A percentile compares a stretch with the other conserved stretches of the same genome.
Evolutionary conservation across 176 grass and related monocot genomes (phyloP).

Genomic region (Phoenix roebelenii): DNA sequence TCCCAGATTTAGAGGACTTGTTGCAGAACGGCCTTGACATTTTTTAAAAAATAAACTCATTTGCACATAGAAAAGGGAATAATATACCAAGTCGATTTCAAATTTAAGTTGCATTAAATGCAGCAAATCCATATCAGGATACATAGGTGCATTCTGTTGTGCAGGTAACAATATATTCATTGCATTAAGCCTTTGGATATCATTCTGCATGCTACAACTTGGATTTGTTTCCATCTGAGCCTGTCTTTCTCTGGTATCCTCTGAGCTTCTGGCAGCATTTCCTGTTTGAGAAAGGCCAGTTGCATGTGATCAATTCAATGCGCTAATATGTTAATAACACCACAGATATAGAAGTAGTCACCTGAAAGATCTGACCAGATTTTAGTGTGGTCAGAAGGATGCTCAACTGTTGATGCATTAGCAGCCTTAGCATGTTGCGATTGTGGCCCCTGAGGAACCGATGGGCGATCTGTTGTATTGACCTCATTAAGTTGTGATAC

Average conservation of each 20-base stretch:
- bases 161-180: slow-evolving; percentile 40
- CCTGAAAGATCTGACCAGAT: slow-evolving; percentile 96
- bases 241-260: slow-evolving; percentile 34
- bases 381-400: slow-evolving; percentile 73
- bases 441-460: slow-evolving; percentile 25
- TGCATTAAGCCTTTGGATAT: slow-evolving; percentile 25
- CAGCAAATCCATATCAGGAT: slow-evolving; percentile 26
- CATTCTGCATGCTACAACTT: slow-evolving; percentile 27
- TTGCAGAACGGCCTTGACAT: too few relatives aligned
- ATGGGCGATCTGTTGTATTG: slow-evolving; percentile 31
- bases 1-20: too few relatives aligned
- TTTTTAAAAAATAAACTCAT: too few relatives aligned
- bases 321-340: too few relatives aligned
- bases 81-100: too few relatives aligned
- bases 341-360: slow-evolving; percentile 15
- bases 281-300: slow-evolving; percentile 38
- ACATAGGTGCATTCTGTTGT: slow-evolving; percentile 38
- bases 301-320: slow-evolving; percentile 26
- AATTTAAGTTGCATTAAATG: too few relatives aligned
- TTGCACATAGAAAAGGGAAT: too few relatives aligned
- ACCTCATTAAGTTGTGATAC: slow-evolving; percentile 53
- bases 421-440: slow-evolving; percentile 36
- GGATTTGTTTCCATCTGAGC: slow-evolving; percentile 44
- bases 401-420: slow-evolving; percentile 31
- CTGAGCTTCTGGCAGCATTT: slow-evolving; percentile 55